Percentiles rank a stretch among this genome's conserved stretches.
These are phyloP conservation scores for Xylaria sp. DNA, from an alignment of 2,329 filamentous ascomycete species.

Conservation along the genomic window DNA sequence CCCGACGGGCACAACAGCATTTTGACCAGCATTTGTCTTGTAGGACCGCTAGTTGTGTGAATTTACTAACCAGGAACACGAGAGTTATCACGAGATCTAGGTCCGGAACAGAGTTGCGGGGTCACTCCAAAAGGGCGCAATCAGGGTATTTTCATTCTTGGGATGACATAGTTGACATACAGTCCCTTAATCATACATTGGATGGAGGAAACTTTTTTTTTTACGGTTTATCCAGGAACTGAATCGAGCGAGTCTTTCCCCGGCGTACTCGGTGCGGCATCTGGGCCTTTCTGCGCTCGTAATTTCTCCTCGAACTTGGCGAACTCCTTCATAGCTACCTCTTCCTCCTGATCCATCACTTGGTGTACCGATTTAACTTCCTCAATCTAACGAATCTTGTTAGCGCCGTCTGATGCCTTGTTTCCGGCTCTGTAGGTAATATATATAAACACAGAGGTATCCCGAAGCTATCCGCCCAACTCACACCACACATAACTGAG, in stretches of 20 bases:
- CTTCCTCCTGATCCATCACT: constrained; percentile 88
- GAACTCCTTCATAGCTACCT: constrained; percentile 84
- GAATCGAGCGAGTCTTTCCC: constrained; percentile 45
- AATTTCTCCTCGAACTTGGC: constrained; percentile 90
- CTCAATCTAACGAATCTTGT: constrained; percentile 72
- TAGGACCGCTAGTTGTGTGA: background rate
- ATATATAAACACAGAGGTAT: background rate
- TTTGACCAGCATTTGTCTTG: background rate
- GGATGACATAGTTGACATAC: constrained; percentile 18
- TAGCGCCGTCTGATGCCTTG: constrained; percentile 24
- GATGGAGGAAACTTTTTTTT: constrained; percentile 12
- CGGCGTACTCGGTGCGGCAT: constrained; percentile 40
- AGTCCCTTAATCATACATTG: constrained; percentile 18
- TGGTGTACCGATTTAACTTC: constrained; percentile 93
- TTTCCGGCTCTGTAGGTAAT: background rate
- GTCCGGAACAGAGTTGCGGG: background rate
- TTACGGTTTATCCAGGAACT: constrained; percentile 39
- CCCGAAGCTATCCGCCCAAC: background rate
- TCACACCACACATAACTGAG: background rate
- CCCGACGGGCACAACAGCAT: constrained; percentile 12
- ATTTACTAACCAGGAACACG: no score
- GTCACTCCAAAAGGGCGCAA: background rate
- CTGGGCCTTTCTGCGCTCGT: constrained; percentile 54
- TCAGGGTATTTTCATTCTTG: constrained; percentile 7
- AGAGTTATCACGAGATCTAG: background rate